phyloP scores from a whole-genome alignment of 2,329 filamentous ascomycete genomes.

The Tolypocladium guangdongense region DNA sequence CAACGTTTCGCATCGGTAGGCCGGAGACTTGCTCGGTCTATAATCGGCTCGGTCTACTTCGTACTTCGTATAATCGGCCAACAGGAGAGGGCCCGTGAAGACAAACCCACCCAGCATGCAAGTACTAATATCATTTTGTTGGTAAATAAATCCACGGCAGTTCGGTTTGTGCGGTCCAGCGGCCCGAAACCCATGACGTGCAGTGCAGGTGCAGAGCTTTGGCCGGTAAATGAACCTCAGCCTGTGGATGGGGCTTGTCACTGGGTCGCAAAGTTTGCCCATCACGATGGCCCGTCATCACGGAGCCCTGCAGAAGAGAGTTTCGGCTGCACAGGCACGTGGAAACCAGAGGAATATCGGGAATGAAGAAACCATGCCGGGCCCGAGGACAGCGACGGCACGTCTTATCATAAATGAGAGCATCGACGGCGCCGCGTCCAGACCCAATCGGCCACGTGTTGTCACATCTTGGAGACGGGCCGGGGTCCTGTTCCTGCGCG shows the following conservation, averaged over 20 bases:
- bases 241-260: background rate
- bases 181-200: background rate
- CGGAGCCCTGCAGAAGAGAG: background rate
- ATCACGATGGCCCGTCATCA: background rate
- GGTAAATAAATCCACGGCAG: background rate
- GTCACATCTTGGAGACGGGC: background rate
- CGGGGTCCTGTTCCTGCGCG: background rate
- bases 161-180: background rate
- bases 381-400: background rate
- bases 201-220: background rate
- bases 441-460: constrained; percentile 1
- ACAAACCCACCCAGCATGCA: background rate
- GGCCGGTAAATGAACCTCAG: background rate
- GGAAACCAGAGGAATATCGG: background rate
- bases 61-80: too few species aligned
- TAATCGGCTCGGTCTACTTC: too few species aligned
- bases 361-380: too few species aligned
- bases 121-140: background rate
- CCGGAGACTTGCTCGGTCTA: background rate
- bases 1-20: background rate
- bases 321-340: background rate
- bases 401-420: background rate
- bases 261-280: background rate
- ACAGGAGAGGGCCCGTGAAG: background rate
- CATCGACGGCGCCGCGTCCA: background rate